Conservation (phyloP, 305 asterid genomes). For the Plantago coronopus region DNA sequence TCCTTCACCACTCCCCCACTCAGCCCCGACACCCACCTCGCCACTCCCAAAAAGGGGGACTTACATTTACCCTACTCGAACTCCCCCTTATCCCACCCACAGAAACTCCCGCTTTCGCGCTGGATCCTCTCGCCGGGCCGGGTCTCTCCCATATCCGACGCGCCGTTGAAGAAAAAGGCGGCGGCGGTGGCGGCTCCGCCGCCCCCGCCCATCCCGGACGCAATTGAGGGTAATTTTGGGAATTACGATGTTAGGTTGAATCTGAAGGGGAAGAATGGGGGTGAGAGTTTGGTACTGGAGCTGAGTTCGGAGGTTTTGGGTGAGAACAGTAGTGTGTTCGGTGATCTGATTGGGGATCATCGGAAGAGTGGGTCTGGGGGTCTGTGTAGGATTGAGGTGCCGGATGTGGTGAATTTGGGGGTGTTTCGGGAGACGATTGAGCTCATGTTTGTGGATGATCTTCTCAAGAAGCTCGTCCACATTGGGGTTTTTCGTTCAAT, state of each 20-base stretch:
- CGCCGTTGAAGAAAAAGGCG: conserved; percentile 28
- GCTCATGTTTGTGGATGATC: conserved; percentile 83
- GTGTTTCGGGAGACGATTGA: conserved; percentile 72
- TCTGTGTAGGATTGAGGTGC: conserved; percentile 84
- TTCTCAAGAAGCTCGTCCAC: conserved; percentile 49
- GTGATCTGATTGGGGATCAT: conserved; percentile 53
- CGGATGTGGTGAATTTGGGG: conserved; percentile 66
- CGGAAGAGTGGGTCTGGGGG: conserved; percentile 45
- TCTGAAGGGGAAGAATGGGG: conserved; percentile 69
- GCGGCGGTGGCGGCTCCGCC: conserved; percentile 25
- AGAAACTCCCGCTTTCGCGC: conserved; percentile 47
- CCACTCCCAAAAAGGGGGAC: conserved; percentile 40
- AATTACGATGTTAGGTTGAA: conserved; percentile 71
- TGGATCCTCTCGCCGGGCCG: conserved; percentile 96
- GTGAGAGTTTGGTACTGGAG: conserved; percentile 69
- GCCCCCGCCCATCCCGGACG: conserved; percentile 24
- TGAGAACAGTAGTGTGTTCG: conserved; percentile 60
- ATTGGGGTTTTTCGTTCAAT: conserved; percentile 70
- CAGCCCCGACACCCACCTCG: conserved; percentile 55
- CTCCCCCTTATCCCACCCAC: conserved; percentile 49
- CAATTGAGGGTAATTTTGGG: conserved; percentile 35
- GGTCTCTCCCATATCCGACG: conserved; percentile 85
- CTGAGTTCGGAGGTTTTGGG: conserved; percentile 65
- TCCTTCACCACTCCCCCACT: conserved; percentile 68
- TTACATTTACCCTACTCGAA: conserved; percentile 37